phyloP scores from a whole-genome alignment of 371 early-diverging fungal genomes.

The Umbelopsis sp. region DNA sequence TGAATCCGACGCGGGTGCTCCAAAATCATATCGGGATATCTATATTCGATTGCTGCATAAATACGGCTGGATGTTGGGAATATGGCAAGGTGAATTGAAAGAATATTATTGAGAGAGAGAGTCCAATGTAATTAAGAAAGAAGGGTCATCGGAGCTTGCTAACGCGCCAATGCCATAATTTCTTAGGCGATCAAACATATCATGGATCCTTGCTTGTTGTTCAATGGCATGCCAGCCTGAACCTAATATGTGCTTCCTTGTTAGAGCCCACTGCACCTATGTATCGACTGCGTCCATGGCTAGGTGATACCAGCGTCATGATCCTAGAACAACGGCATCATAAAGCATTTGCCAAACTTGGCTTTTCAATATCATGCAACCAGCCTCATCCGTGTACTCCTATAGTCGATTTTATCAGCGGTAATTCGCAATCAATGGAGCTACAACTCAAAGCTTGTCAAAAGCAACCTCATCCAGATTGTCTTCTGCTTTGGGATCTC shows the following conservation, averaged over 20 bases:
- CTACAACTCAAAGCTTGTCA: not conserved
- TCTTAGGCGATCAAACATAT: not conserved
- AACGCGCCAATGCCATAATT: not conserved
- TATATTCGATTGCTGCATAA: not conserved
- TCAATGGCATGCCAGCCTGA: not conserved
- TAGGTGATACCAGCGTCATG: not conserved
- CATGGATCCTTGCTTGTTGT: not conserved
- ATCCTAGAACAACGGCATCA: not conserved
- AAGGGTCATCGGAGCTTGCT: too few species aligned
- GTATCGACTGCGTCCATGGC: not conserved
- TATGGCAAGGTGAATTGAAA: conserved; percentile 7
- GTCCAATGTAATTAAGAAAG: too few species aligned
- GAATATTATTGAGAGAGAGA: not conserved
- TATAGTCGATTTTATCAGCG: not conserved
- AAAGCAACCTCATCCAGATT: conserved; percentile 1
- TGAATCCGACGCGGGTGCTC: not conserved
- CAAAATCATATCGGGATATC: not conserved
- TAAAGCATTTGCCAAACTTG: not conserved
- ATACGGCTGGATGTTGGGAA: conserved; percentile 1
- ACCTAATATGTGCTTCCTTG: not conserved
- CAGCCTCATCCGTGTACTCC: not conserved
- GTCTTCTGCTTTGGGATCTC: not conserved
- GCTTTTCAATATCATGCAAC: not conserved
- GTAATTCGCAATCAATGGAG: not conserved
- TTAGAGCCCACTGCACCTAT: not conserved